These are phyloP conservation scores for Penicillium dipodomyicola DNA, from an alignment of 495 filamentous ascomycete genomes.

Conservation along the genomic window DNA sequence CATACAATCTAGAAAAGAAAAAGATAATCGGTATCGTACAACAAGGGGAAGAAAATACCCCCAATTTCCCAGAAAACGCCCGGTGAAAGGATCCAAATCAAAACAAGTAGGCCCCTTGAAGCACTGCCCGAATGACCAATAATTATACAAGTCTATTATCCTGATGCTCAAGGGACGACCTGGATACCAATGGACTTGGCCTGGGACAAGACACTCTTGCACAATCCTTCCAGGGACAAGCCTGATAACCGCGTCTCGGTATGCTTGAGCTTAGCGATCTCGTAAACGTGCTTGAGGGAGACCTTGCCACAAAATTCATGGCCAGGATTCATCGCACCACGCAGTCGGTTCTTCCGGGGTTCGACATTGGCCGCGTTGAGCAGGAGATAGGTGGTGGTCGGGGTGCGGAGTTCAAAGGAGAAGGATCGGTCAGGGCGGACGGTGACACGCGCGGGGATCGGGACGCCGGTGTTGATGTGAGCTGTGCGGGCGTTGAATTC, in stretches of 20 bases:
- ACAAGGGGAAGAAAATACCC: slow-evolving; percentile 13
- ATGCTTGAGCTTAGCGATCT: slow-evolving; percentile 97
- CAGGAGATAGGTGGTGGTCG: slow-evolving; percentile 83
- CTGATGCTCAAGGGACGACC: slow-evolving; percentile 59
- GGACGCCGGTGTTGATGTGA: slow-evolving; percentile 78
- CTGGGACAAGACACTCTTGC: slow-evolving; percentile 80
- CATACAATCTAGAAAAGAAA: slow-evolving; percentile 15
- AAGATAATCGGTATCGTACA: slow-evolving; percentile 24
- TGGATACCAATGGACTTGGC: slow-evolving; percentile 85
- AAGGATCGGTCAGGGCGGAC: slow-evolving; percentile 93
- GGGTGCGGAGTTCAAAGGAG: slow-evolving; percentile 88
- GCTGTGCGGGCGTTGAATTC: slow-evolving; percentile 97
- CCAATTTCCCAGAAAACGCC: slow-evolving; percentile 18
- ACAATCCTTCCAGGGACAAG: slow-evolving; percentile 74
- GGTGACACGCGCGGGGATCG: slow-evolving; percentile 85
- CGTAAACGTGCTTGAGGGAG: slow-evolving; percentile 93
- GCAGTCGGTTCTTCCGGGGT: slow-evolving; percentile 72
- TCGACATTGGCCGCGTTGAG: slow-evolving; percentile 76
- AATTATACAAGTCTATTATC: slow-evolving; percentile 15
- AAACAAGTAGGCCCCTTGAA: slow-evolving; percentile 12
- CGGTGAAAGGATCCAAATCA: slow-evolving; percentile 5
- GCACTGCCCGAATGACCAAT: not conserved
- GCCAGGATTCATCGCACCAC: slow-evolving; percentile 75
- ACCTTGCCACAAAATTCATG: slow-evolving; percentile 76
- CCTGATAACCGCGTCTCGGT: slow-evolving; percentile 78